Conservation (phyloP, 139 green algal species). For the Coccomyxa sp. region DNA sequence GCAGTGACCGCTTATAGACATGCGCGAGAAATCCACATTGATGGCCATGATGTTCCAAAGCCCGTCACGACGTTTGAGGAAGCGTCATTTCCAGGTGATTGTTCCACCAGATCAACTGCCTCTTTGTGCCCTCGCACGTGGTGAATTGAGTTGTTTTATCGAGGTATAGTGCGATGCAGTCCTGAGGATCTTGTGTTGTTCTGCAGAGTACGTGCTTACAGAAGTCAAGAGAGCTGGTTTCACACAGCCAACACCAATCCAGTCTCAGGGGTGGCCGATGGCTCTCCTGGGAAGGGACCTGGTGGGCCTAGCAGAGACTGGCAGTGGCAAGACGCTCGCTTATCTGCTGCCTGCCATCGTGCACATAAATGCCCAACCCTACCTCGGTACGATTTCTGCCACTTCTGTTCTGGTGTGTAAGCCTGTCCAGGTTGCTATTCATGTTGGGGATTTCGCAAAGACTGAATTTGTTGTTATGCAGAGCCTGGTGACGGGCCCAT, state of each 20-base stretch:
- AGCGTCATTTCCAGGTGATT: slow-evolving; percentile 66
- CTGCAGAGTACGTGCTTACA: slow-evolving; percentile 78
- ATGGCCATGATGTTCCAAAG: slow-evolving; percentile 60
- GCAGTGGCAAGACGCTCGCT: slow-evolving; percentile 84
- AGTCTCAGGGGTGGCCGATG: slow-evolving; percentile 89
- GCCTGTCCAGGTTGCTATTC: not conserved
- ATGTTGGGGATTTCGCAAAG: not conserved
- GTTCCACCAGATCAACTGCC: not conserved
- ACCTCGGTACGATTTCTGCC: slow-evolving; percentile 47
- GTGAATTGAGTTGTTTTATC: not conserved
- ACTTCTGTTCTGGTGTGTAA: not conserved
- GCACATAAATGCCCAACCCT: slow-evolving; percentile 93
- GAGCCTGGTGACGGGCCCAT: slow-evolving; percentile 90
- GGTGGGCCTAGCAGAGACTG: slow-evolving; percentile 85
- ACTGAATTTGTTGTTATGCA: slow-evolving; percentile 22
- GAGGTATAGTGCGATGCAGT: not conserved
- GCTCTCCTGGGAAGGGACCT: slow-evolving; percentile 80
- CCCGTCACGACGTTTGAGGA: slow-evolving; percentile 70
- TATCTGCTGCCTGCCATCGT: slow-evolving; percentile 86
- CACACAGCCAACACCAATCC: slow-evolving; percentile 80
- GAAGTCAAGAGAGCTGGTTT: slow-evolving; percentile 81
- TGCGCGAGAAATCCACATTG: slow-evolving; percentile 55
- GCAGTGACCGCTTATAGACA: slow-evolving; percentile 73
- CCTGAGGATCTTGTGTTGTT: not conserved
- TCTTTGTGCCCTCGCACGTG: no score